These are phyloP conservation scores for Pseudopyrenochaeta lycopersici DNA, from an alignment of 2,329 filamentous ascomycete species.

Conservation along the genomic window DNA sequence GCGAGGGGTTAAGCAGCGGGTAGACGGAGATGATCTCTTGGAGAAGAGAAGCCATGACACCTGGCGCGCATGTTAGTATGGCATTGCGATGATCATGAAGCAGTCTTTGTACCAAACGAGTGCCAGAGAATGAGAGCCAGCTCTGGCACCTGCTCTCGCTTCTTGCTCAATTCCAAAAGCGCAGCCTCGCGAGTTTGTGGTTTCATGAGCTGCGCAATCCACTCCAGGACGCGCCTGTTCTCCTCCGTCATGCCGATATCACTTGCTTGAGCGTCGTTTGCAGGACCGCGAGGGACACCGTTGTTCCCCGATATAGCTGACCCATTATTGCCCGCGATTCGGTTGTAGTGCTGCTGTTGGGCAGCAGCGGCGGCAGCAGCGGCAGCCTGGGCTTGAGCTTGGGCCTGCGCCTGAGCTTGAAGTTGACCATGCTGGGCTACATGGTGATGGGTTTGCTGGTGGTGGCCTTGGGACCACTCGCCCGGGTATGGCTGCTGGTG, in stretches of 20 bases:
- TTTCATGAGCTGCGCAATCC: conserved; percentile 90
- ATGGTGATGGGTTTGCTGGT: conserved; percentile 51
- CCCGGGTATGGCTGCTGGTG: conserved; percentile 69
- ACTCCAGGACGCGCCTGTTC: conserved; percentile 89
- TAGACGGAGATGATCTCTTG: conserved; percentile 99
- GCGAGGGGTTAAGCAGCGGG: conserved; percentile 92
- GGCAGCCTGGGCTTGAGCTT: conserved; percentile 55
- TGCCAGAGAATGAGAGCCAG: conserved; percentile 97
- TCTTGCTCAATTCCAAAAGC: conserved; percentile 95
- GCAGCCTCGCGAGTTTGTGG: conserved; percentile 88
- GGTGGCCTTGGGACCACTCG: conserved; percentile 59
- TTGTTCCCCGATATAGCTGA: conserved; percentile 52
- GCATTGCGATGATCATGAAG: neutral
- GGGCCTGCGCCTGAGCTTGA: conserved; percentile 58
- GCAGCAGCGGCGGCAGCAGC: conserved; percentile 62
- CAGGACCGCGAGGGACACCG: conserved; percentile 46
- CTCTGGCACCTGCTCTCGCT: conserved; percentile 96
- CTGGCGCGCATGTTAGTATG: conserved; percentile 57
- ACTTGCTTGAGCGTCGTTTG: conserved; percentile 49
- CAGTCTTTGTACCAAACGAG: conserved; percentile 77
- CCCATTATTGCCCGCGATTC: conserved; percentile 73
- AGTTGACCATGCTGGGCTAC: conserved; percentile 52
- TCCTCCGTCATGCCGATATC: conserved; percentile 77
- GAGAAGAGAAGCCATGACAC: conserved; percentile 96
- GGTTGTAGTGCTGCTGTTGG: conserved; percentile 71